These are phyloP conservation scores for Didymellaceae sp. DNA, from an alignment of 2,329 filamentous ascomycete species.

Conservation along the genomic window DNA sequence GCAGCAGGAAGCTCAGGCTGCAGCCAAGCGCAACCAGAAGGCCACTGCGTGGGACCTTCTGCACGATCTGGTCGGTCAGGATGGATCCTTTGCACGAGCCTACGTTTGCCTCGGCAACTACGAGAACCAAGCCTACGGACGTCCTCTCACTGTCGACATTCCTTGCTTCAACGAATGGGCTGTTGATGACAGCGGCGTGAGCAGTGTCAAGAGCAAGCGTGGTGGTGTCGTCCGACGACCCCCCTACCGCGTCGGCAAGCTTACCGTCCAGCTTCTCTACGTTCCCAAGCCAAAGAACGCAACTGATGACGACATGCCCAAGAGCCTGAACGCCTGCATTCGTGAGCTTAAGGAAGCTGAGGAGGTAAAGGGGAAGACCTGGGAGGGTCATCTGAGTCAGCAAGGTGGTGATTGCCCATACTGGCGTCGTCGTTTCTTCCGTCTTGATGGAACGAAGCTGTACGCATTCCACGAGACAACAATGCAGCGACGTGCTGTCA, in stretches of 20 bases:
- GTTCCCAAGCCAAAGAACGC: constrained; percentile 88
- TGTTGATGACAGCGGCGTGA: constrained; percentile 78
- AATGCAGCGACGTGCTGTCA: constrained; percentile 92
- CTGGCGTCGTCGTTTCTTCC: constrained; percentile 98
- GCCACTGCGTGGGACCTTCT: constrained; percentile 85
- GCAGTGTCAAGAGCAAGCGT: constrained; percentile 92
- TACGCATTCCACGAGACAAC: constrained; percentile 97
- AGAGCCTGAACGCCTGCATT: constrained; percentile 98
- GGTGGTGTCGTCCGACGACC: constrained; percentile 77
- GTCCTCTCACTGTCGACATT: constrained; percentile 85
- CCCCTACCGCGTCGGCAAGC: constrained; percentile 95
- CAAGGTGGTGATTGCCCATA: constrained; percentile 99
- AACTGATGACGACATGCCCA: constrained; percentile 95
- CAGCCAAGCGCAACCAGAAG: constrained; percentile 63
- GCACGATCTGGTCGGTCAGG: constrained; percentile 83
- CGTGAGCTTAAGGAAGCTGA: constrained; percentile 92
- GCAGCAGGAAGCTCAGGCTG: constrained; percentile 46
- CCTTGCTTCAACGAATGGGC: constrained; percentile 99
- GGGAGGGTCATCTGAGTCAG: constrained; percentile 90
- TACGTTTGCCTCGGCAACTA: constrained; percentile 95
- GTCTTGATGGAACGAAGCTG: constrained; percentile 85
- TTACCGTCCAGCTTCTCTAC: constrained; percentile 92
- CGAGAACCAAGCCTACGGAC: constrained; percentile 84
- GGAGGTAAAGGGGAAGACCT: constrained; percentile 76
- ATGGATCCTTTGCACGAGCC: constrained; percentile 91